Base-by-base conservation (phyloP, 208 protist species). In the Wallacemonas sp. region DNA sequence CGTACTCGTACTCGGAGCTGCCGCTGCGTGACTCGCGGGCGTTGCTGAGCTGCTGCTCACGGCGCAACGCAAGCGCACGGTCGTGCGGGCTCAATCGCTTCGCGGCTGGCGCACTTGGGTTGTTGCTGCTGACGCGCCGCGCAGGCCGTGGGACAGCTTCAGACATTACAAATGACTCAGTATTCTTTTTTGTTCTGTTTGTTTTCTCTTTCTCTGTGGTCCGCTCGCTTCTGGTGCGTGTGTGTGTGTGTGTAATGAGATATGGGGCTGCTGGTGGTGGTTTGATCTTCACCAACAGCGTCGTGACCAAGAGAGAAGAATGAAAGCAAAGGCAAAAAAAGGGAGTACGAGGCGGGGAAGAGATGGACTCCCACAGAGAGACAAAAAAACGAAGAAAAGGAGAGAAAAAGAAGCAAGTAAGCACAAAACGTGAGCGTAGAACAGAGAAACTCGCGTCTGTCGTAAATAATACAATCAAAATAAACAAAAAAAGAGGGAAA, bases 251-350 rank as follows among this genome's bases (percentile, higher is more conserved):
- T 8, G 41, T 47, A n/a, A n/a, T n/a, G n/a, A n/a, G n/a, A n/a
- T n/a, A n/a, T n/a, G n/a, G n/a, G n/a, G n/a, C n/a, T n/a, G n/a
- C n/a, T n/a, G n/a, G n/a, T n/a, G n/a, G n/a, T n/a, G n/a, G n/a
- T n/a, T n/a, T n/a, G n/a, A n/a, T n/a, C n/a, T n/a, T n/a, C n/a
- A n/a, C n/a, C n/a, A n/a, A n/a, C n/a, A n/a, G n/a, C n/a, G n/a
- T n/a, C n/a, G n/a, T n/a, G n/a, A n/a, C n/a, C n/a, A n/a, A n/a
- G n/a, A n/a, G n/a, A n/a, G n/a, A n/a, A n/a, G n/a, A n/a, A n/a
- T n/a, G n/a, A n/a, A 26, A 49, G 16, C 29, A 17, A 57, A 36
- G 70, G 54, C 46, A 43, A 38, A 70, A 23, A 64, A 61, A 74
- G 9, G 30, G 4, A 57, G 36, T 32, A 64, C 27, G 41, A 61